phyloP scores from a whole-genome alignment of 2,329 filamentous ascomycete genomes.

The Stemphylium beticola region DNA sequence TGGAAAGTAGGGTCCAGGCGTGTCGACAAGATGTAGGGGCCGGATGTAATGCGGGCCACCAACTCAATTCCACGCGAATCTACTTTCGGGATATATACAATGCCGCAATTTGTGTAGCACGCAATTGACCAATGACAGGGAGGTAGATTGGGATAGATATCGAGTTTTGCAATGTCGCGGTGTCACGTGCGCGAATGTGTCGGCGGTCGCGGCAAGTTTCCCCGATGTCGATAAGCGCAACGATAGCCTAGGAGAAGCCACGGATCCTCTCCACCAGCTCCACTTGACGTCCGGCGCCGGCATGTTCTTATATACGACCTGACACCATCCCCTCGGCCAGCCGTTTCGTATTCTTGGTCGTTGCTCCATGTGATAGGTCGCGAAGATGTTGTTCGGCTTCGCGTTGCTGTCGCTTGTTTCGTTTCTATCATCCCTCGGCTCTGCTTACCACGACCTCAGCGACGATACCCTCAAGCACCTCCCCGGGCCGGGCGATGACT shows the following conservation, averaged over 20 bases:
- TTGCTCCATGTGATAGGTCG: conserved; percentile 19
- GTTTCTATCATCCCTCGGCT: conserved; percentile 36
- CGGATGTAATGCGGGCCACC: too few relatives aligned
- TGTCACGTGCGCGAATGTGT: conserved; percentile 21
- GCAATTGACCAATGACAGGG: not conserved
- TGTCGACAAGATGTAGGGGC: not conserved
- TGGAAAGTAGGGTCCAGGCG: not conserved
- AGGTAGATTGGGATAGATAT: not conserved
- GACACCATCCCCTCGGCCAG: not conserved
- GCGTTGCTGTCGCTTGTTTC: conserved; percentile 32
- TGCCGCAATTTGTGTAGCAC: not conserved
- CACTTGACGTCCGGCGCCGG: not conserved
- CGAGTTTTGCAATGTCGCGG: conserved; percentile 7
- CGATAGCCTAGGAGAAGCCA: not conserved
- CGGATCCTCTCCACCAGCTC: conserved; percentile 4
- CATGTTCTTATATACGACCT: conserved; percentile 4
- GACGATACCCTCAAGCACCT: conserved; percentile 76
- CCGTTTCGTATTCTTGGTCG: not conserved
- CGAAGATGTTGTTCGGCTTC: conserved; percentile 25
- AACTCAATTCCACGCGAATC: not conserved
- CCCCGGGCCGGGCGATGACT: conserved; percentile 73
- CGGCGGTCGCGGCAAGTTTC: not conserved
- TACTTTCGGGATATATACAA: not conserved
- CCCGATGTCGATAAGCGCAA: not conserved
- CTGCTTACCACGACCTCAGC: conserved; percentile 68